These are phyloP conservation scores for Rhizophagus clarus DNA, from an alignment of 192 early-diverging fungal genomes.

Conservation along the genomic window DNA sequence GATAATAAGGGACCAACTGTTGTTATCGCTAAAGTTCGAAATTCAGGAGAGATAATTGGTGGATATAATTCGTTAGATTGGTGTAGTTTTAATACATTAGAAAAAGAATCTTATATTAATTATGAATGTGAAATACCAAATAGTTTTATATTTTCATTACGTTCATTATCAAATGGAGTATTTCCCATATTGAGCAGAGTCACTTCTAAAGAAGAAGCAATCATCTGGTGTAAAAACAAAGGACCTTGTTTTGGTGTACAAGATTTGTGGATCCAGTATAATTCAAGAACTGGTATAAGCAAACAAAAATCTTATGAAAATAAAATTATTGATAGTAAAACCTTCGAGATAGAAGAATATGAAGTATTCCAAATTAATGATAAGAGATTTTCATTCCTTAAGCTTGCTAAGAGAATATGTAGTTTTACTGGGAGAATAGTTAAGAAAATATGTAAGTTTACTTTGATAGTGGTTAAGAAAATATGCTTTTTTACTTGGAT, in stretches of 20 bases:
- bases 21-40: background rate
- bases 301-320: background rate
- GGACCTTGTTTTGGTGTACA: background rate
- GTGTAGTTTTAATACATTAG: background rate
- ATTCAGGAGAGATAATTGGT: background rate
- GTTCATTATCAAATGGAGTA: background rate
- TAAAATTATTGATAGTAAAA: background rate
- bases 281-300: too few species aligned
- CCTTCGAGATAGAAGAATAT: background rate
- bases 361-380: slow-evolving; percentile 8
- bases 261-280: too few species aligned
- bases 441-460: too few species aligned
- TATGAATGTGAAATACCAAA: background rate
- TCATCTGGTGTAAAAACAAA: background rate
- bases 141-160: background rate
- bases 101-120: background rate
- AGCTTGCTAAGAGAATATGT: too few species aligned
- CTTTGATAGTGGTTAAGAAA: too few species aligned
- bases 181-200: background rate
- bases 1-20: background rate
- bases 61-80: slow-evolving; percentile 7
- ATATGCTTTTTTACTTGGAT: too few species aligned
- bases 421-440: too few species aligned
- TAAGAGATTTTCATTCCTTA: too few species aligned
- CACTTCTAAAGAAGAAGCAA: slow-evolving; percentile 1